Evolutionary conservation across 2,329 filamentous ascomycete species (phyloP).

Genomic region (Pseudogymnoascus sp.): DNA sequence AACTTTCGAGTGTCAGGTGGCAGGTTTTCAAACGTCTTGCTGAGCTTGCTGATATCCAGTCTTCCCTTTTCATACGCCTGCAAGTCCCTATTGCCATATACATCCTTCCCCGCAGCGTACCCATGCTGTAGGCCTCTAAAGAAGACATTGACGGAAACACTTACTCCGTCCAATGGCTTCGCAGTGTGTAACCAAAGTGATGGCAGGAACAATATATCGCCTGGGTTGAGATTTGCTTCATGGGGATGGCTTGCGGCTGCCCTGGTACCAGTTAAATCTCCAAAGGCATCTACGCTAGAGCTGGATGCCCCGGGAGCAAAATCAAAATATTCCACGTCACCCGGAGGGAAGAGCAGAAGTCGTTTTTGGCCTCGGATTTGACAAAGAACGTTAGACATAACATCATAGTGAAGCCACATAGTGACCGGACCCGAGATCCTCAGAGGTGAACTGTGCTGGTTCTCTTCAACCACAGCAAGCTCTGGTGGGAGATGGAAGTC

Average conservation of each 20-base stretch:
- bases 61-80: conserved; percentile 77
- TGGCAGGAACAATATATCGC: conserved; percentile 74
- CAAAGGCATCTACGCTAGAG: conserved; percentile 67
- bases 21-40: conserved; percentile 53
- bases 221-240: conserved; percentile 57
- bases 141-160: conserved; percentile 83
- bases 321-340: conserved; percentile 59
- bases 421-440: conserved; percentile 72
- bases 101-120: conserved; percentile 69
- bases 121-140: conserved; percentile 62
- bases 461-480: conserved; percentile 50
- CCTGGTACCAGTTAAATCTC: conserved; percentile 33
- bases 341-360: conserved; percentile 69
- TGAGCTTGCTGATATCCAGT: conserved; percentile 60
- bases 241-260: conserved; percentile 51
- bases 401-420: conserved; percentile 90
- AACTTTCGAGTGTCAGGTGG: conserved; percentile 62
- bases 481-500: conserved; percentile 64
- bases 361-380: conserved; percentile 69
- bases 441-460: conserved; percentile 68
- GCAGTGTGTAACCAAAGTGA: conserved; percentile 79
- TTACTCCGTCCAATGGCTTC: conserved; percentile 47
- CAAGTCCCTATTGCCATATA: conserved; percentile 82
- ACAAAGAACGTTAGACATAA: conserved; percentile 81
- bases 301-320: conserved; percentile 73